Conservation (phyloP, 2,329 filamentous ascomycete species). For the Fusarium ramigenum region DNA sequence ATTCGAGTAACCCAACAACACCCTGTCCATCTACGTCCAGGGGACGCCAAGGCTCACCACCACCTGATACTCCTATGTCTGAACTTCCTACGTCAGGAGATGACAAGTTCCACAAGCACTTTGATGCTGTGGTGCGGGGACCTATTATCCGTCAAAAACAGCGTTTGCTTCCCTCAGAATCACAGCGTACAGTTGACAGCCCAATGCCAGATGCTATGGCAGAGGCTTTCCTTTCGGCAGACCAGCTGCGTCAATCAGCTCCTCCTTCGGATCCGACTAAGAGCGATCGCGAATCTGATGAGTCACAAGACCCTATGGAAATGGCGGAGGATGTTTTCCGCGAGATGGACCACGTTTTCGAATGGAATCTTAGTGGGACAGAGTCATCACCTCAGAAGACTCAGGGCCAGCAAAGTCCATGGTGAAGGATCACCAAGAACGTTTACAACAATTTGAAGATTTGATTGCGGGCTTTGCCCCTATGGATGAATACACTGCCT, state of each 20-base stretch:
- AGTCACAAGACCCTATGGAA: slow-evolving; percentile 47
- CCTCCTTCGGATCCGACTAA: slow-evolving; percentile 10
- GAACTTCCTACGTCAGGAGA: slow-evolving; percentile 49
- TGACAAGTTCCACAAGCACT: slow-evolving; percentile 58
- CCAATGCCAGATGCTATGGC: slow-evolving; percentile 42
- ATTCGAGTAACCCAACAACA: slow-evolving; percentile 6
- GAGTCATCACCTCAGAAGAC: slow-evolving; percentile 15
- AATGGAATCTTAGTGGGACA: slow-evolving; percentile 45
- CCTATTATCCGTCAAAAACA: slow-evolving; percentile 37
- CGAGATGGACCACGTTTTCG: slow-evolving; percentile 49
- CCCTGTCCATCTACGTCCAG: slow-evolving; percentile 15
- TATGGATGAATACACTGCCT: background rate
- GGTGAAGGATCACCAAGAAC: slow-evolving; percentile 25
- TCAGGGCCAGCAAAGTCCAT: slow-evolving; percentile 41
- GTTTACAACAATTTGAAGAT: background rate
- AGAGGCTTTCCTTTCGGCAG: slow-evolving; percentile 38
- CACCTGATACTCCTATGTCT: slow-evolving; percentile 50
- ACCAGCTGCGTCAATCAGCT: slow-evolving; percentile 26
- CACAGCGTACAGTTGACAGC: slow-evolving; percentile 47
- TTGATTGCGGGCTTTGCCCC: background rate
- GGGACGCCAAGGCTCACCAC: slow-evolving; percentile 53
- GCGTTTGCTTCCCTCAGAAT: slow-evolving; percentile 53
- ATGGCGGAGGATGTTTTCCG: slow-evolving; percentile 51
- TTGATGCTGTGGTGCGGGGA: slow-evolving; percentile 55
- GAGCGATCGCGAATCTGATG: slow-evolving; percentile 17